A percentile compares a stretch with the other conserved stretches of the same genome.
These are phyloP conservation scores for Kodamaea kaohsiungensis DNA, from an alignment of 805 yeast species.

Conservation along the genomic window DNA sequence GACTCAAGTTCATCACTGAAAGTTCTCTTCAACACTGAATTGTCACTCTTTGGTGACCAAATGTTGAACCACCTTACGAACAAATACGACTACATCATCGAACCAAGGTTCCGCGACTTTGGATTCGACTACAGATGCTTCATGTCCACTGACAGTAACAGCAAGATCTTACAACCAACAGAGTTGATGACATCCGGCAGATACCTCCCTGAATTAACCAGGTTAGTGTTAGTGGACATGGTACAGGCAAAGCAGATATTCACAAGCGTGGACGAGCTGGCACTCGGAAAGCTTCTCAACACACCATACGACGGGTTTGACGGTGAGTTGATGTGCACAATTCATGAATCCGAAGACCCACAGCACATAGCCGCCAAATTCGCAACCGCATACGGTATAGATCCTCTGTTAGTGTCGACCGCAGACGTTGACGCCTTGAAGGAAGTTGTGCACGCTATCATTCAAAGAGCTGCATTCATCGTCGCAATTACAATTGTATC, in stretches of 20 bases:
- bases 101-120: slow-evolving; percentile 27
- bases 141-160: slow-evolving; percentile 29
- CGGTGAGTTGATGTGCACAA: slow-evolving; percentile 43
- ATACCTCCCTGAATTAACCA: slow-evolving; percentile 53
- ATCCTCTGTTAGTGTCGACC: slow-evolving; percentile 14
- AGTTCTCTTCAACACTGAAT: slow-evolving; percentile 51
- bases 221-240: slow-evolving; percentile 43
- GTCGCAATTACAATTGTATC: slow-evolving; percentile 45
- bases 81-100: slow-evolving; percentile 41
- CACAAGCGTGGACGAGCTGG: slow-evolving; percentile 14
- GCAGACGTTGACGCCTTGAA: slow-evolving; percentile 31
- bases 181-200: slow-evolving; percentile 59
- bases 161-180: slow-evolving; percentile 51
- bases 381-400: slow-evolving; percentile 17
- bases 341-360: slow-evolving; percentile 31
- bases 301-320: slow-evolving; percentile 32
- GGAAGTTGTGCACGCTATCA: slow-evolving; percentile 35
- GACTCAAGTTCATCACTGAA: slow-evolving; percentile 6
- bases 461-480: slow-evolving; percentile 46
- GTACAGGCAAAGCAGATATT: slow-evolving; percentile 30
- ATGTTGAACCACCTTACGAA: slow-evolving; percentile 34
- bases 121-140: slow-evolving; percentile 26
- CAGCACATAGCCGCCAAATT: slow-evolving; percentile 20
- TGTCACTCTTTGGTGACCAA: slow-evolving; percentile 53
- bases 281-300: slow-evolving; percentile 15